These are phyloP conservation scores for Lepidium africanum DNA, from an alignment of 345 rosid species.

Conservation along the genomic window DNA sequence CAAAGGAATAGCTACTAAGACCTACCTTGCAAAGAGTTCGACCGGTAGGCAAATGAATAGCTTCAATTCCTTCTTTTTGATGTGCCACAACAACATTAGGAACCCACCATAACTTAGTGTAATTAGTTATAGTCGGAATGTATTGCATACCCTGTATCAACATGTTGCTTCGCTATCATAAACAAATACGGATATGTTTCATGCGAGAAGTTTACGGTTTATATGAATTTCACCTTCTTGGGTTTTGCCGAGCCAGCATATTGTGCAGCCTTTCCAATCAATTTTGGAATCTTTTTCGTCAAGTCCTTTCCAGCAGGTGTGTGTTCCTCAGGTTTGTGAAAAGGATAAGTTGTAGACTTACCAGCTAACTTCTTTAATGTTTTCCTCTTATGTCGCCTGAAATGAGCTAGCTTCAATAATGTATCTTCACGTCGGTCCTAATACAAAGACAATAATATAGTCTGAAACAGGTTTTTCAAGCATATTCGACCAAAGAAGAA, in stretches of 20 bases:
- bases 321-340: conserved; percentile 92
- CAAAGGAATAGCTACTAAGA: conserved; percentile 9
- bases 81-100: conserved; percentile 97
- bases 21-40: conserved; percentile 90
- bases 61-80: conserved; percentile 98
- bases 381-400: conserved; percentile 89
- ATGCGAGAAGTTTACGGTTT: background rate
- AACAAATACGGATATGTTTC: background rate
- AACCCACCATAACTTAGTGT: conserved; percentile 98
- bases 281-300: conserved; percentile 70
- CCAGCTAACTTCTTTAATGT: conserved; percentile 60
- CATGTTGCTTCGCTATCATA: conserved; percentile 5
- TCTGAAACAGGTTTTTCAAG: background rate
- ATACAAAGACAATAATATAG: conserved; percentile 27
- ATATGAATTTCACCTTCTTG: conserved; percentile 57
- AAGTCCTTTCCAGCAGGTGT: conserved; percentile 90
- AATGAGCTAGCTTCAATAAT: conserved; percentile 66
- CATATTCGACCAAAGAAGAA: conserved; percentile 3
- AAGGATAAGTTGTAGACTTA: conserved; percentile 60
- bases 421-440: conserved; percentile 99
- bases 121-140: conserved; percentile 87
- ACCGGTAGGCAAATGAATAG: conserved; percentile 88
- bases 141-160: conserved; percentile 55
- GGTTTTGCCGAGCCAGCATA: conserved; percentile 79
- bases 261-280: conserved; percentile 82